These are phyloP conservation scores for Tetrastigma voinierianum DNA, from an alignment of 164 flowering plant species.

Conservation along the genomic window DNA sequence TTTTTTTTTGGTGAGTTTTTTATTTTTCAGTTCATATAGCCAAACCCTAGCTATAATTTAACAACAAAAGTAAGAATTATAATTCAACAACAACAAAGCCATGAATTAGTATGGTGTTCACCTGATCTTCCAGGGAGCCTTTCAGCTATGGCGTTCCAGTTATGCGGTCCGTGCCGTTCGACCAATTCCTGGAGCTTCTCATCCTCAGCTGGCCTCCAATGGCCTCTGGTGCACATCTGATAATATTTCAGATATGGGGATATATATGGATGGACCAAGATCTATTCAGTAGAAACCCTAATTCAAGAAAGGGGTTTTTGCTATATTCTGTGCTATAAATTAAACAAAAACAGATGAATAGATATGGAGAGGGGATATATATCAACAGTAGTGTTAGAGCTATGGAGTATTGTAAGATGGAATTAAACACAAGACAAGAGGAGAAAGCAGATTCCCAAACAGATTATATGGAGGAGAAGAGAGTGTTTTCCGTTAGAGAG, in stretches of 20 bases:
- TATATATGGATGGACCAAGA: too few species aligned
- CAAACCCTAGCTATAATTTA: constrained; percentile 8
- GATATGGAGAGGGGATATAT: background rate
- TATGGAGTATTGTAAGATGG: background rate
- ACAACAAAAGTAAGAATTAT: background rate
- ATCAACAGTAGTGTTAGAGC: background rate
- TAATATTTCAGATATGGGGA: background rate
- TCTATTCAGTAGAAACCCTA: too few species aligned
- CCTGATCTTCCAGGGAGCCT: constrained; percentile 86
- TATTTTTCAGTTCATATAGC: too few species aligned
- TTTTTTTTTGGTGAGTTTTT: too few species aligned
- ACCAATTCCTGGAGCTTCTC: constrained; percentile 66
- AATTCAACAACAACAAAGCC: background rate
- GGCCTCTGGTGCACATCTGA: constrained; percentile 70
- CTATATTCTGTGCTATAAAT: too few species aligned
- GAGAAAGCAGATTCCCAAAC: constrained; percentile 10
- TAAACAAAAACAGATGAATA: background rate
- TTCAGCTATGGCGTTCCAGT: constrained; percentile 82
- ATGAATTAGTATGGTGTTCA: constrained; percentile 4
- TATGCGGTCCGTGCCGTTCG: constrained; percentile 67
- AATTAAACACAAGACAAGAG: constrained; percentile 11
- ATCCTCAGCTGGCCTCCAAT: constrained; percentile 83
- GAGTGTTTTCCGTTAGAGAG: constrained; percentile 46
- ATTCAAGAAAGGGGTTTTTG: too few species aligned
- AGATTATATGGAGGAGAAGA: constrained; percentile 23